Evolutionary conservation across 805 yeast species (phyloP).

Genomic region (Brettanomyces bruxellensis): DNA sequence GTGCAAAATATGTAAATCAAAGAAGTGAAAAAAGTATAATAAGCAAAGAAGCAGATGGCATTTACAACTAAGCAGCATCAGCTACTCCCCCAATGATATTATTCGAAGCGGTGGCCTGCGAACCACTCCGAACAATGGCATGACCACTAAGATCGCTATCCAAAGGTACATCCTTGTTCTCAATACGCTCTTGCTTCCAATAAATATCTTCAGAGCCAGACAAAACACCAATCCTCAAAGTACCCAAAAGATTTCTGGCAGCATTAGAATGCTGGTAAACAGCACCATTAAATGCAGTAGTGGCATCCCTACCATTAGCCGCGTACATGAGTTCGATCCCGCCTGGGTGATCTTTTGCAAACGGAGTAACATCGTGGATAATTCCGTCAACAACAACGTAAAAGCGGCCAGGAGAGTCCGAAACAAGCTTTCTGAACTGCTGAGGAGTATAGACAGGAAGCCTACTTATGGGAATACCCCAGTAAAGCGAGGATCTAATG

Average conservation of each 20-base stretch:
- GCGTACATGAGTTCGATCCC: conserved; percentile 71
- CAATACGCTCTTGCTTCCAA: conserved; percentile 66
- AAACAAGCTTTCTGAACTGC: conserved; percentile 34
- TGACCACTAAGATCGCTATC: conserved; percentile 46
- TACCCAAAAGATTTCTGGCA: conserved; percentile 81
- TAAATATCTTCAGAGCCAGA: conserved; percentile 76
- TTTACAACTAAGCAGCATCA: conserved; percentile 40
- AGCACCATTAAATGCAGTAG: conserved; percentile 91
- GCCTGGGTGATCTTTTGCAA: conserved; percentile 90
- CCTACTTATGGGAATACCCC: conserved; percentile 92
- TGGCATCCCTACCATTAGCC: conserved; percentile 88
- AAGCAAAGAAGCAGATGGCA: no score
- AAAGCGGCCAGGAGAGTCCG: conserved; percentile 27
- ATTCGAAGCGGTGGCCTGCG: conserved; percentile 42
- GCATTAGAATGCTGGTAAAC: conserved; percentile 92
- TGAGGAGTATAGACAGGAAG: conserved; percentile 55
- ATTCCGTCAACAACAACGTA: conserved; percentile 83
- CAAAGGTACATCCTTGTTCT: conserved; percentile 54
- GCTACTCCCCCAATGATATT: conserved; percentile 42
- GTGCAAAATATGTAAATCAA: no score
- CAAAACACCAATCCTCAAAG: conserved; percentile 88
- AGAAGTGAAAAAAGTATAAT: no score
- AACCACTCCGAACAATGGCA: conserved; percentile 50
- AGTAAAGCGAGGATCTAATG: conserved; percentile 68
- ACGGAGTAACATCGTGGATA: conserved; percentile 88